Evolutionary conservation across 345 rosid genomes (phyloP).

Genomic region (Euphorbia peplus): DNA sequence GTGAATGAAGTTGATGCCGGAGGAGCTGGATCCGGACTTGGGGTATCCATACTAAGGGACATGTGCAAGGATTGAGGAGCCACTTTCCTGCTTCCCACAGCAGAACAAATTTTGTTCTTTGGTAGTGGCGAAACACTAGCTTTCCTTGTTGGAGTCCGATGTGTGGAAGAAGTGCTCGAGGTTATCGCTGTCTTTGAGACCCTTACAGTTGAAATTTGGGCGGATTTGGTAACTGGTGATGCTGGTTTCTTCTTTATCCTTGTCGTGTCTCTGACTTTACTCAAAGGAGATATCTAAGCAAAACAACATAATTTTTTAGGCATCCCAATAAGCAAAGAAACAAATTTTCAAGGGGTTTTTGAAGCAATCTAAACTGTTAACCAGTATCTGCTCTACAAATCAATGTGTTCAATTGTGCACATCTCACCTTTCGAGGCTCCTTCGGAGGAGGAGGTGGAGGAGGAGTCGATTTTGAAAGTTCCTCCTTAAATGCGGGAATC

Average conservation of each 20-base stretch:
- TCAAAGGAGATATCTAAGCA: conserved; percentile 38
- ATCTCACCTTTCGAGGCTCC: conserved; percentile 54
- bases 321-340: conserved; percentile 5
- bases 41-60: conserved; percentile 54
- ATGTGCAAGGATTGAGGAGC: conserved; percentile 72
- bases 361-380: conserved; percentile 2
- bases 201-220: conserved; percentile 48
- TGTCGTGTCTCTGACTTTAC: conserved; percentile 28
- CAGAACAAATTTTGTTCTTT: conserved; percentile 34
- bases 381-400: background rate
- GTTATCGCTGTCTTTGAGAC: conserved; percentile 47
- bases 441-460: no score
- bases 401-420: background rate
- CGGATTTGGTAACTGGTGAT: conserved; percentile 35
- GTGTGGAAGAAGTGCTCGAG: conserved; percentile 31
- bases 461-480: no score
- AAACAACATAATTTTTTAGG: conserved; percentile 10
- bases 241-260: conserved; percentile 33
- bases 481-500: conserved; percentile 25
- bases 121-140: conserved; percentile 29
- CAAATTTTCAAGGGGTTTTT: conserved; percentile 7
- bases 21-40: conserved; percentile 39
- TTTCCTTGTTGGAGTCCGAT: conserved; percentile 38
- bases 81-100: conserved; percentile 47
- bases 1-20: conserved; percentile 32